Evolutionary conservation across 495 filamentous ascomycete genomes (phyloP).

Genomic region (Trichoderma gamsii): DNA sequence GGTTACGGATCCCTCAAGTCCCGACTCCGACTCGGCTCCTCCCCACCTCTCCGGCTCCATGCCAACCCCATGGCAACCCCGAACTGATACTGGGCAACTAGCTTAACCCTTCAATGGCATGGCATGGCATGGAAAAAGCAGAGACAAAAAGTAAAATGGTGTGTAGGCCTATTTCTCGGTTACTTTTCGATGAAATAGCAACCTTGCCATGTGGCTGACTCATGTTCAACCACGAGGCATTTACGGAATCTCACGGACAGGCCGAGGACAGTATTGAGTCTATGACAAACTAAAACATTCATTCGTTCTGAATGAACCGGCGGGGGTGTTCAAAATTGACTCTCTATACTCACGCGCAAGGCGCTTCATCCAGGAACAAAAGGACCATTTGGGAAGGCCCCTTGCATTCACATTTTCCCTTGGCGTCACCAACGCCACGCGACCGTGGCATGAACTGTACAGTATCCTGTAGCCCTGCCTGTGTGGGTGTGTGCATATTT

Average conservation of each 20-base stretch:
- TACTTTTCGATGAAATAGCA: neutral
- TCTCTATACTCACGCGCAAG: neutral
- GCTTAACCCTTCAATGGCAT: no score
- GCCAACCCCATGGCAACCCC: no score
- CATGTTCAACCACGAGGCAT: constrained; percentile 4
- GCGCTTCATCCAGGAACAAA: neutral
- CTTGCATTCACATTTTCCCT: neutral
- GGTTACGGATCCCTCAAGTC: neutral
- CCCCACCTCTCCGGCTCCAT: no score
- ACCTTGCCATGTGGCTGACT: neutral
- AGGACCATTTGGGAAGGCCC: neutral
- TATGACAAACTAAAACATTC: neutral
- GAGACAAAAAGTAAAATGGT: neutral
- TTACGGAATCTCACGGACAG: neutral
- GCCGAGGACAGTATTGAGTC: neutral
- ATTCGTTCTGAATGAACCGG: neutral
- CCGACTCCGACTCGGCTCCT: neutral
- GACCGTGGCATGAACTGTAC: neutral
- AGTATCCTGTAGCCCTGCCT: neutral
- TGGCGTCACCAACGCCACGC: neutral
- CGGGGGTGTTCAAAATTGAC: neutral
- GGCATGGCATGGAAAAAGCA: no score
- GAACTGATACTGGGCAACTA: no score
- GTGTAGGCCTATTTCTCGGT: neutral
- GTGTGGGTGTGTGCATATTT: no score